Evolutionary conservation across 2,329 filamentous ascomycete genomes (phyloP), one percentile per base, ranked within the genome.

Genomic region (Fulvia fulva): DNA sequence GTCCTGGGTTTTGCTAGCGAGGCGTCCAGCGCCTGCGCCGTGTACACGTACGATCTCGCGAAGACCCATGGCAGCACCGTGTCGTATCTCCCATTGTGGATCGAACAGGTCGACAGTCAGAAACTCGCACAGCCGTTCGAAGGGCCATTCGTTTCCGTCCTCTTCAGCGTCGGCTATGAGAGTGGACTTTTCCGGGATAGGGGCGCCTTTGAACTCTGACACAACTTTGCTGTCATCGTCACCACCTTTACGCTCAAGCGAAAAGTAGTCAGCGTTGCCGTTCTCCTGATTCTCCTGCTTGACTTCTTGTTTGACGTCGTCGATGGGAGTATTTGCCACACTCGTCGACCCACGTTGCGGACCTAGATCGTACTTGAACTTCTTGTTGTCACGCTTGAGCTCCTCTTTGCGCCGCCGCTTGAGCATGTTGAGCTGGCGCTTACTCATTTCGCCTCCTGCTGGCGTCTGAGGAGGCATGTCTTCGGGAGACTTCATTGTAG

Each of bases 101-200:
- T 99, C 93, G 67, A 99, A 97, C 1, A 99, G 81, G 71, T 99
- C 94, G 32, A 97, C 82, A 68, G 90, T 93, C 58, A 99, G 83
- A 68, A 97, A 94, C 61, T 97, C 94, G 73, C 91, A 97, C 34
- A 99, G 84, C 54, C 91, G 86, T 69, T 97, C 92, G 68, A 90
- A 97, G 0, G 94, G 94, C 94, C 94, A 99, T 71, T 95, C 90
- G 2, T 83, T 80, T 2, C 91, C 91, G 67, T 93, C 84, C 58
- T 89, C 82, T 64, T 88, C 85, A 14, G 88, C 83, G 58, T 95
- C 90, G 1, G 86, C 81, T 71, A 96, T 87, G 57, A 97, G 83
- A 57, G 94, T 85, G 0, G 93, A 91, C 72, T 96, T 94, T 71
- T 96, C 90, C 2, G 89, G 85, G 9, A 90, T 78, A 2, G 86